Percentiles rank a stretch among this genome's conserved stretches.
phyloP scores from a whole-genome alignment of 179 eudicot species.

The Camellia oleifera region DNA sequence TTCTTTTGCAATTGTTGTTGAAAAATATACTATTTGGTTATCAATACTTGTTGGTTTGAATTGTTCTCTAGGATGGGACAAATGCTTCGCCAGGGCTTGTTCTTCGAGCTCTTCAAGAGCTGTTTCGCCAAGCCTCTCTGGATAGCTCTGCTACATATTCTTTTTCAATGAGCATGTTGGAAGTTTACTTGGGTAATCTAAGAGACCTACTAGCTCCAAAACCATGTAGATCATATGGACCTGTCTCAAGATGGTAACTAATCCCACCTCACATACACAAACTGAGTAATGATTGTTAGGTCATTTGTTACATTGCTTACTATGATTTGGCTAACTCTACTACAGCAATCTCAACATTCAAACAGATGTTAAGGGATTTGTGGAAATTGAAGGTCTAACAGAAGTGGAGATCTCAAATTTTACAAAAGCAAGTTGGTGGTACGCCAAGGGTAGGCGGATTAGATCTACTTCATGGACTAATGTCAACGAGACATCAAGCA shows the following conservation, averaged over 20 bases:
- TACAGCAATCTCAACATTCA: conserved; percentile 65
- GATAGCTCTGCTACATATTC: conserved; percentile 39
- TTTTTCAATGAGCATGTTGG: conserved; percentile 77
- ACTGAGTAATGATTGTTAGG: not conserved
- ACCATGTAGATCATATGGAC: conserved; percentile 38
- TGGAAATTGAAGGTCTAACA: conserved; percentile 72
- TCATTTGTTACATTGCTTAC: conserved; percentile 6
- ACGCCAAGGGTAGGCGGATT: conserved; percentile 65
- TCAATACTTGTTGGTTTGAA: not conserved
- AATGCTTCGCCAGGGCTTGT: conserved; percentile 54
- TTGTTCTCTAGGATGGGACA: conserved; percentile 51
- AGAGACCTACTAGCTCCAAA: conserved; percentile 61
- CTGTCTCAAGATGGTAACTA: conserved; percentile 52
- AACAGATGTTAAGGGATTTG: conserved; percentile 60
- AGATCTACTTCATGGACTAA: conserved; percentile 73
- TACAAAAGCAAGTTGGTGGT: conserved; percentile 72
- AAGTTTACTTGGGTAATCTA: conserved; percentile 68
- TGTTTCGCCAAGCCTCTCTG: conserved; percentile 45
- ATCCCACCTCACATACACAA: not conserved
- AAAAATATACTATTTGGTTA: not conserved
- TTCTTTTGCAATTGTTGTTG: not conserved
- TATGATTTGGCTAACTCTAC: conserved; percentile 16
- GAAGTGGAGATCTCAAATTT: conserved; percentile 55
- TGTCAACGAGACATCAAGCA: conserved; percentile 69
- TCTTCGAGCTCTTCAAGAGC: conserved; percentile 53